Base-by-base conservation (phyloP, 768 basidiomycete species). In the Amanita phalloides region DNA sequence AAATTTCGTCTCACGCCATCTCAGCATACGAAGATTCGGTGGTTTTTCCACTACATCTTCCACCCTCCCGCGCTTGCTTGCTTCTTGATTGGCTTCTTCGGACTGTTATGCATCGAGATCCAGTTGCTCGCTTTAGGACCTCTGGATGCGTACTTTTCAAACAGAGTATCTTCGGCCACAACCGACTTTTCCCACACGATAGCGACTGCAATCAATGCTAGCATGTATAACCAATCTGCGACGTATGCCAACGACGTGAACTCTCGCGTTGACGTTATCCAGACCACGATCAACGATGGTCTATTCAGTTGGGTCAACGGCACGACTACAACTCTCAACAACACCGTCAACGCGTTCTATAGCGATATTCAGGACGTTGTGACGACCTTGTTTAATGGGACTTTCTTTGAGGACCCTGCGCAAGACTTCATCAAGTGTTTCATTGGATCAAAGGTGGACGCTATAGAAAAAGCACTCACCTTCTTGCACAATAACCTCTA, bases 231-330 rank as follows among this genome's bases (percentile, higher is more conserved):
- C 59, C 82, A 90, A 58, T 93, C 89, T 7, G 61, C 77, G 11
- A 62, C 75, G 3, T 99, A 94, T 57, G 92, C 94, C 3, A 71
- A 65, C n/a, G 73, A 73, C 30, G 73, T 93, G 61, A 99, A 98
- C 57, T 60, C 59, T 17, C 85, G 79, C 28, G 80, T 97, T 20
- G 75, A 79, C 45, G 58, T 58, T 32, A 73, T 90, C 45, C 89
- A 98, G 68, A 72, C 71, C 36, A 77, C 80, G 5, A 79, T 98
- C 66, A 90, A 97, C 63, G 70, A 90, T 37, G 87, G 86, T 23
- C 68, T 98, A 43, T 95, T 98, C 56, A 92, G 93, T 8, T 98
- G 94, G 94, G 84, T 98, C 45, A 92, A 97, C 59, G 77, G 73
- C 14, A 95, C 95, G 6, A 95, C 92, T 1, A 82, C 80, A 3